Evolutionary conservation across 148 eudicot genomes (phyloP), one percentile per base, ranked within the genome.

Genomic region (Chenopodium formosanum): DNA sequence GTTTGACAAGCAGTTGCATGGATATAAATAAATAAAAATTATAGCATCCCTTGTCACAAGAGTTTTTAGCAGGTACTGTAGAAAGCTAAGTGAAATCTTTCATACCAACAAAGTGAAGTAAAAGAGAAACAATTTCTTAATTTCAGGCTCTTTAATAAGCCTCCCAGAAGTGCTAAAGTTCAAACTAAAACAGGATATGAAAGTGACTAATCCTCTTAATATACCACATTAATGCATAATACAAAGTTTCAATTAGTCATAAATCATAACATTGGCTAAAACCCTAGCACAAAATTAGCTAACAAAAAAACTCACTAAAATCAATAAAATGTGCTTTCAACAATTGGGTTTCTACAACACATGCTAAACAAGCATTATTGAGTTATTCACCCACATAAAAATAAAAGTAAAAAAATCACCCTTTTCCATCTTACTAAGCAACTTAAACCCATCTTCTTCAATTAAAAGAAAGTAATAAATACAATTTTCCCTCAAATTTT

Each of bases 311-410:
- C 8, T 32, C 20, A 75, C 31, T 27, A 73, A 56, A 22, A 52
- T 40, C 44, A 40, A 4, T 40, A 40, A 40, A 40, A 52, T 74
- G 13, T 14, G 22, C 66, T 74, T 47, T 58, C 19, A 64, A 53
- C 48, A 75, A 64, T 64, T 44, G 20, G 34, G 73, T 32, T 14
- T 56, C 63, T 5, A 40, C 47, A 52, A 29, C 67, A 46, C 71
- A 78, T 63, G 46, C 74, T 25, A 83, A 58, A 65, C 81, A 72
- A 78, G 74, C 77, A 72, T 78, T 65, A 70, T 64, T 73, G 58
- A 71, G 81, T 73, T 32, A 32, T 22, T 31, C 11, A 22, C 50
- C 34, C 64, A 67, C 81, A 29, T 40, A 40, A 40, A 74, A 71
- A 83, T 17, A 47, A 74, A 19, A 20, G 74, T 50, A 44, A 64